Conservation (phyloP, 2,329 filamentous ascomycete species). For the Peltaster fructicola region DNA sequence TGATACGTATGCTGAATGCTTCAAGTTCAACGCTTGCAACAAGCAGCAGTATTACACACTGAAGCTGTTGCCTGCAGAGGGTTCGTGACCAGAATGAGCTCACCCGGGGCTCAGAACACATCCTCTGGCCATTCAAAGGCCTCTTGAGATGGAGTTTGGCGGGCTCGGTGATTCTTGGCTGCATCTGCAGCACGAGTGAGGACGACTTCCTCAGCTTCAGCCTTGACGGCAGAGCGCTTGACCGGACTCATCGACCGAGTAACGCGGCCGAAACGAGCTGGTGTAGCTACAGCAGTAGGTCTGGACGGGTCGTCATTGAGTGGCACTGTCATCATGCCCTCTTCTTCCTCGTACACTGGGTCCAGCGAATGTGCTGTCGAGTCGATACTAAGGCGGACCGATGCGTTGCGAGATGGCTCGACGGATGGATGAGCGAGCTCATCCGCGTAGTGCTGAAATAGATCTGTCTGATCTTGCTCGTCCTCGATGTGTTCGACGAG, state of each 20-base stretch:
- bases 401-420: neutral
- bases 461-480: slow-evolving; percentile 6
- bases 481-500: slow-evolving; percentile 16
- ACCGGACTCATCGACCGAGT: slow-evolving; percentile 11
- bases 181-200: slow-evolving; percentile 10
- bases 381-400: slow-evolving; percentile 9
- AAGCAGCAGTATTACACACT: no score
- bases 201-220: slow-evolving; percentile 7
- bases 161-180: slow-evolving; percentile 8
- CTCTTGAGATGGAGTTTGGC: slow-evolving; percentile 7
- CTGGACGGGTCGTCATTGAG: slow-evolving; percentile 12
- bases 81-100: no score
- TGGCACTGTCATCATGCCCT: slow-evolving; percentile 8
- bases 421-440: no score
- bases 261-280: slow-evolving; percentile 10
- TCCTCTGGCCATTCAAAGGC: slow-evolving; percentile 20
- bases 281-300: slow-evolving; percentile 15
- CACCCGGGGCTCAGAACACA: slow-evolving; percentile 19
- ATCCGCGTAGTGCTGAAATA: no score
- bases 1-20: no score
- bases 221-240: slow-evolving; percentile 9
- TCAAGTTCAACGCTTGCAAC: no score
- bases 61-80: no score
- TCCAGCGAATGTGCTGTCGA: slow-evolving; percentile 13
- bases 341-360: slow-evolving; percentile 19